A percentile compares a stretch with the other conserved stretches of the same genome.
These are phyloP conservation scores for Linnemannia elongata DNA, from an alignment of 192 early-diverging fungal species.

Conservation along the genomic window DNA sequence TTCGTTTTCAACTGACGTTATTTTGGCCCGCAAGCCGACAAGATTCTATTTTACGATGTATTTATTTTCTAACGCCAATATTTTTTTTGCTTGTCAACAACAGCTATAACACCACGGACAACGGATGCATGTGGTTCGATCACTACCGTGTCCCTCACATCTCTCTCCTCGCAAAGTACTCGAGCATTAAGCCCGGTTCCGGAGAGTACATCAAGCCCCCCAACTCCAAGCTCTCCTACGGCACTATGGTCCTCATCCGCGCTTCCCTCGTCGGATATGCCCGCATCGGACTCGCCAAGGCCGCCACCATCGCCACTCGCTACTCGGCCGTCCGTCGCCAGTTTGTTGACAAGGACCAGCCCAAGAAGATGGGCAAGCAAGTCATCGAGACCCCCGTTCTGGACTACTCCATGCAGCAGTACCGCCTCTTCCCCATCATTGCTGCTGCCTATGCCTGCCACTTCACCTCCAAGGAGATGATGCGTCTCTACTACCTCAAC, in stretches of 20 bases:
- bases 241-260: conserved; percentile 89
- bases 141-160: conserved; percentile 83
- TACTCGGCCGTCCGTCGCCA: conserved; percentile 82
- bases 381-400: conserved; percentile 77
- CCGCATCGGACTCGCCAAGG: conserved; percentile 72
- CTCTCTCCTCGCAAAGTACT: conserved; percentile 83
- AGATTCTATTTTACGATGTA: neutral
- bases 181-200: conserved; percentile 72
- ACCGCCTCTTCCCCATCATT: conserved; percentile 78
- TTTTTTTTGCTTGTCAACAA: neutral
- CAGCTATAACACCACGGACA: conserved; percentile 86
- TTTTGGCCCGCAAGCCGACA: neutral
- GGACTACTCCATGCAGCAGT: conserved; percentile 86
- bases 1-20: neutral
- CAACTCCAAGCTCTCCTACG: conserved; percentile 85
- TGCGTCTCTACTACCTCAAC: conserved; percentile 71
- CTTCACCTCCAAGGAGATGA: conserved; percentile 77
- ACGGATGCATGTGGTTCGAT: conserved; percentile 88
- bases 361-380: conserved; percentile 60
- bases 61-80: neutral
- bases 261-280: conserved; percentile 78
- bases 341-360: conserved; percentile 72
- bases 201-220: conserved; percentile 83
- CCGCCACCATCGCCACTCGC: conserved; percentile 78
- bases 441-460: conserved; percentile 82